Evolutionary conservation across 495 filamentous ascomycete species (phyloP).

Genomic region (Annulohypoxylon nitens): DNA sequence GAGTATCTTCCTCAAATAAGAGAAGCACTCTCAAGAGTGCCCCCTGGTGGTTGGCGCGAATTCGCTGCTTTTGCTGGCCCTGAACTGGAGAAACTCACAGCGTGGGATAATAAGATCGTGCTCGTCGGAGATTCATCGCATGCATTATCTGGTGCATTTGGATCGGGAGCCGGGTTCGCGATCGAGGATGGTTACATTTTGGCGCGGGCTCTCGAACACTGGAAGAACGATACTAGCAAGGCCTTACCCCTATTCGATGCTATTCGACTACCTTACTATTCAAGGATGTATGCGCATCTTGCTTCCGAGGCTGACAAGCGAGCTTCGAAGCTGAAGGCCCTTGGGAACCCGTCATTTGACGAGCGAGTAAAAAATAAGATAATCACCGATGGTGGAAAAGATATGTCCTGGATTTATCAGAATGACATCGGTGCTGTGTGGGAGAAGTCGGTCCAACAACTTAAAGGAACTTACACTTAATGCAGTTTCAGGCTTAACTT

Average conservation of each 20-base stretch:
- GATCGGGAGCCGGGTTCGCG: conserved; percentile 65
- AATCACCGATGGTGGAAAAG: conserved; percentile 52
- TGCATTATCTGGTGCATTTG: conserved; percentile 62
- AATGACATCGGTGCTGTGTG: conserved; percentile 61
- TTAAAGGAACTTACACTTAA: conserved; percentile 23
- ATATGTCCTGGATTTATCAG: conserved; percentile 61
- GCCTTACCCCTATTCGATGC: conserved; percentile 59
- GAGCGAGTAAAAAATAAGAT: conserved; percentile 51
- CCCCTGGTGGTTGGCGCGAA: conserved; percentile 58
- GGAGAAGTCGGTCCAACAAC: conserved; percentile 48
- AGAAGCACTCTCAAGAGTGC: conserved; percentile 53
- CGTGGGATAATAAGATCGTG: conserved; percentile 59
- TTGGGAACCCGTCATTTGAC: conserved; percentile 40
- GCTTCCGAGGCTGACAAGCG: conserved; percentile 44
- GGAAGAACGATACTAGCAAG: conserved; percentile 42
- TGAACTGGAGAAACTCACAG: conserved; percentile 54
- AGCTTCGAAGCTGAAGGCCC: conserved; percentile 40
- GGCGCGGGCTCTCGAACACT: conserved; percentile 57
- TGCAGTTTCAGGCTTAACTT: background rate
- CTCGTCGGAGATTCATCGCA: conserved; percentile 65
- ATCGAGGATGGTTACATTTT: conserved; percentile 66
- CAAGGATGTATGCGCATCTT: conserved; percentile 57
- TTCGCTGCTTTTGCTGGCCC: conserved; percentile 61
- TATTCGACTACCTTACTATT: conserved; percentile 63
- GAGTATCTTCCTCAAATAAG: conserved; percentile 54